Base-by-base conservation (phyloP, 257 asterid genomes). In the Jacaranda mimosifolia region DNA sequence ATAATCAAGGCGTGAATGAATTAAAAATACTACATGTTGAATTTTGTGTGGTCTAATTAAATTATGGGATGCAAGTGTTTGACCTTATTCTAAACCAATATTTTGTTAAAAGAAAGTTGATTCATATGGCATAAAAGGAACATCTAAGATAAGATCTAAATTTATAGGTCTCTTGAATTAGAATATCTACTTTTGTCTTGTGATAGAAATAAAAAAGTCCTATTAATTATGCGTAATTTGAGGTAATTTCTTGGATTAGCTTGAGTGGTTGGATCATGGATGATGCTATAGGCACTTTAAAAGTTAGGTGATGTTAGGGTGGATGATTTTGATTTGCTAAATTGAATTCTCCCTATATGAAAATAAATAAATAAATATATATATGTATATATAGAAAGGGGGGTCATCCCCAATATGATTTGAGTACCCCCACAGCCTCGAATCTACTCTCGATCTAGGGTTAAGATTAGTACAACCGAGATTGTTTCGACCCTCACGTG, bases 21-120 rank as follows among this genome's bases (percentile, higher is more conserved):
- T 13, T 45, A 45, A 45, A 45, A 9, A 9, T 9, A 48, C 12
- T 15, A 21, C 14, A 19, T 26, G 49, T 73, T 46, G 70, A 15
- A 59, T 14, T 68, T 73, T 58, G 59, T 18, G 21, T 60, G 58
- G 46, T 58, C 77, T 42, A 38, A 26, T 26, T 26, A 48, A 65
- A 35, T 63, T 63, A 49, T 64, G 72, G 79, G 56, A 51, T 36
- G 62, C 58, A 69, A 36, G 26, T 56, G 45, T n/a, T 70, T 77
- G 77, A 70, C 73, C 72, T 60, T 78, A 63, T 70, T 68, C 58
- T 51, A 46, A 49, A 19, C 1, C 9, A 60, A 26, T 35, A 43
- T 53, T 75, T 56, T 26, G 68, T 59, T 21, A 46, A 38, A 14
- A 39, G 35, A 40, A 0, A 38, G 9, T 51, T 21, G 6, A 40